Evolutionary conservation across 2,329 filamentous ascomycete species (phyloP), one percentile per base, ranked within the genome.

Genomic region (Periglandula ipomoeae): DNA sequence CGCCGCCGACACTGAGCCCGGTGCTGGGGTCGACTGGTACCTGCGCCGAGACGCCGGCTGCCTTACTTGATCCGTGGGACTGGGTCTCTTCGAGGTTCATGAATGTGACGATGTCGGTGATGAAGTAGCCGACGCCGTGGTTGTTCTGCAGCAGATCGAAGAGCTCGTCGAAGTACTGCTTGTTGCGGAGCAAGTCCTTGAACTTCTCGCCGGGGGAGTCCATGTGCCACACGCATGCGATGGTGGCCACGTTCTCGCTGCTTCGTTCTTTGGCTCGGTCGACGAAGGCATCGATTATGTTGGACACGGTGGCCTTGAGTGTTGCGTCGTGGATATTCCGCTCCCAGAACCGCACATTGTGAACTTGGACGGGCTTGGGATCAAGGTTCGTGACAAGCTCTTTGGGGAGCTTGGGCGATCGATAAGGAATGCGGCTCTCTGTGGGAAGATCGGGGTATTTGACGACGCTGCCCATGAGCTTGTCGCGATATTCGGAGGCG

Each of bases 151-250:
- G 52, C 32, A 61, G 46, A 20, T 55, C 53, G 43, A 61, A 58
- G 4, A 61, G 50, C 53, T 61, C 59, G 19, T 61, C 58, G 15
- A 60, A 60, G 37, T 60, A 61, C 38, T 54, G 42, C 42, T 52
- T 55, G 50, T 61, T 50, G 30, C 52, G 50, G 17, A 61, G 52
- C 19, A 61, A 55, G 26, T 57, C 58, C 46, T 59, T 59, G 52
- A 61, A 61, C 51, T 61, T 60, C 23, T 61, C 59, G 24, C 55
- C 57, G 0, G 59, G 59, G 3, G 55, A 58, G 45, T 61, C 59
- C 59, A 61, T 61, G 47, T 61, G 59, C 59, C 59, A 61, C 17
- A 61, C 53, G 15, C 59, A 52, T 19, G 59, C 59, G 11, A 61
- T 53, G 11, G 59, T 61, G 5, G 58, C 59, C 45, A 54, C 37